Conservation (phyloP, 202 grass and related monocot species). For the Tripidium arundinaceum region DNA sequence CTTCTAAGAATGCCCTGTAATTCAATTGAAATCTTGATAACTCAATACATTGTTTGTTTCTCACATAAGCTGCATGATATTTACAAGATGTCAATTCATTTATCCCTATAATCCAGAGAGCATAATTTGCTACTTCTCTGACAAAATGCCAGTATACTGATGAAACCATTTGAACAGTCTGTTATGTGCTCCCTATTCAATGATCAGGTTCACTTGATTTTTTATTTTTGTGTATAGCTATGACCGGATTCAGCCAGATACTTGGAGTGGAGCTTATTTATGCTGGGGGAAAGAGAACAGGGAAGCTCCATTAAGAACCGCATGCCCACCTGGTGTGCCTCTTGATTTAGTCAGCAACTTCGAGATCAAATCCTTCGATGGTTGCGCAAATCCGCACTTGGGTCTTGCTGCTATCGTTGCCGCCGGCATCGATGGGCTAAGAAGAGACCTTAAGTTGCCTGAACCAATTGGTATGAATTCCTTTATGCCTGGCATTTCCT, state of each 20-base stretch:
- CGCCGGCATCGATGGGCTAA: slow-evolving; percentile 91
- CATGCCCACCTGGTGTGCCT: slow-evolving; percentile 82
- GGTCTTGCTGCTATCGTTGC: slow-evolving; percentile 66
- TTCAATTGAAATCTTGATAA: background rate
- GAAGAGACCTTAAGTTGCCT: slow-evolving; percentile 62
- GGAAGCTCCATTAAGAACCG: slow-evolving; percentile 93
- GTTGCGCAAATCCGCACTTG: slow-evolving; percentile 82
- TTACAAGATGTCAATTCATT: background rate
- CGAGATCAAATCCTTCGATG: slow-evolving; percentile 96
- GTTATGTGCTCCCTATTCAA: slow-evolving; percentile 5
- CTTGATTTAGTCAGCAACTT: slow-evolving; percentile 91
- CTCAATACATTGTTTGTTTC: background rate
- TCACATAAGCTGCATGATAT: slow-evolving; percentile 3
- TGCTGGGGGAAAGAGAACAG: slow-evolving; percentile 98
- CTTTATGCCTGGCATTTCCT: background rate
- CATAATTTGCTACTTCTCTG: background rate
- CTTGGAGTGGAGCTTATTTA: slow-evolving; percentile 90
- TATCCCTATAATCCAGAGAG: background rate
- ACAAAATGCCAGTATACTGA: background rate
- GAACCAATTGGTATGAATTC: slow-evolving; percentile 72
- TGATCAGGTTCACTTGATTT: background rate
- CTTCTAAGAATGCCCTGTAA: background rate
- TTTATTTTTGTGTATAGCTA: slow-evolving; percentile 54
- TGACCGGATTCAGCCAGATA: slow-evolving; percentile 85
- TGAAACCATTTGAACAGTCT: background rate